These are phyloP conservation scores for Novymonas esmeraldas DNA, from an alignment of 208 protist species.

Conservation along the genomic window DNA sequence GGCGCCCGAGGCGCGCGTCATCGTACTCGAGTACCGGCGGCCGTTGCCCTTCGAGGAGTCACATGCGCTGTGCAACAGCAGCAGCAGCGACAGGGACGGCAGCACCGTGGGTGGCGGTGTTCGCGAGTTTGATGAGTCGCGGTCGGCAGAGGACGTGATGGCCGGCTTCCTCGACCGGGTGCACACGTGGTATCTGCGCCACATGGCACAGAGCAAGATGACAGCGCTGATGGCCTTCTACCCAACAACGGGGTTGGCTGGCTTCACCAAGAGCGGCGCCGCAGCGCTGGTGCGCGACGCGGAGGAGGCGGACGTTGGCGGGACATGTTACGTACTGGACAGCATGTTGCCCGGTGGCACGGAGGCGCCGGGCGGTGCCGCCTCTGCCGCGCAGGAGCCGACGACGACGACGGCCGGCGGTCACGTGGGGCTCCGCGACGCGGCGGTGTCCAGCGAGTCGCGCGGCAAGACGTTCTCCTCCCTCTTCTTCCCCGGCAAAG, in stretches of 20 bases:
- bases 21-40: conserved; percentile 38
- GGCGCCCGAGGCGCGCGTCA: conserved; percentile 11
- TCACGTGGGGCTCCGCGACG: conserved; percentile 9
- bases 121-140: conserved; percentile 2
- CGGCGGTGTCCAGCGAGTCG: not conserved
- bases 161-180: conserved; percentile 56
- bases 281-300: not conserved
- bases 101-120: not conserved
- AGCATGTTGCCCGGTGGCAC: not conserved
- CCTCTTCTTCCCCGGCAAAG: conserved; percentile 87
- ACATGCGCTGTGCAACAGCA: conserved; percentile 17
- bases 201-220: conserved; percentile 18
- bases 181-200: conserved; percentile 49
- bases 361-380: not conserved
- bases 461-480: conserved; percentile 62
- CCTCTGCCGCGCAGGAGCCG: not conserved
- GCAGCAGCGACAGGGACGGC: conserved; percentile 1
- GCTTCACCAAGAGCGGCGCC: conserved; percentile 5
- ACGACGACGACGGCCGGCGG: conserved; percentile 13
- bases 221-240: conserved; percentile 50
- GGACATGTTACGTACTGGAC: conserved; percentile 28
- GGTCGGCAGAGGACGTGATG: conserved; percentile 36
- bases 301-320: conserved; percentile 7
- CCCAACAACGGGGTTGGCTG: conserved; percentile 18
- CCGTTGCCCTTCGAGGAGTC: conserved; percentile 23